Percentiles rank a stretch among this genome's conserved stretches.
Evolutionary conservation across 1,139 yeast genomes (phyloP).

Genomic region (Zygosaccharomyces pseudobailii): DNA sequence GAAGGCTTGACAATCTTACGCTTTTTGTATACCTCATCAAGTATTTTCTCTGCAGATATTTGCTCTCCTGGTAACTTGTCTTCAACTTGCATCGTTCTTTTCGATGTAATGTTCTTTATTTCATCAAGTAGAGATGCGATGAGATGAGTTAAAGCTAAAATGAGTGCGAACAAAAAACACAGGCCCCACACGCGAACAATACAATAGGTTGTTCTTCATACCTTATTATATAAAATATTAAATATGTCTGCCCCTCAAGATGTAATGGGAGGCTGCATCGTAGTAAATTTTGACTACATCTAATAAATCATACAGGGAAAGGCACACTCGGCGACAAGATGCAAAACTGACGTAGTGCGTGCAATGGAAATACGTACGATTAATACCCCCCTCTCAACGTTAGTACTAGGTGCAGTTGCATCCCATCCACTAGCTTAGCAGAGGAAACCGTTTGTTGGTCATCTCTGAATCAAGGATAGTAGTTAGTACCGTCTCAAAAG

Average conservation of each 20-base stretch:
- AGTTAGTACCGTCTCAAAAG: slow-evolving; percentile 10
- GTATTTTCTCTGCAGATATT: slow-evolving; percentile 52
- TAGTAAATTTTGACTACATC: not conserved
- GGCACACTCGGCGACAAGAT: not conserved
- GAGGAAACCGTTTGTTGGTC: slow-evolving; percentile 67
- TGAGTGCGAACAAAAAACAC: not conserved
- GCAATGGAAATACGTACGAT: not conserved
- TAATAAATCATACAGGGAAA: not conserved
- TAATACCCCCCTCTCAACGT: slow-evolving; percentile 77
- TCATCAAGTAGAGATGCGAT: not conserved
- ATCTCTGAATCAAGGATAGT: slow-evolving; percentile 38
- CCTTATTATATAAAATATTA: not conserved
- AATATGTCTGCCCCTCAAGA: not conserved
- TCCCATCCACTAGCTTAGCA: slow-evolving; percentile 66
- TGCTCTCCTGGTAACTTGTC: slow-evolving; percentile 29
- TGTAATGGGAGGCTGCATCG: not conserved
- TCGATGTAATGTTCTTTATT: too few species aligned
- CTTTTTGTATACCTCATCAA: slow-evolving; percentile 51
- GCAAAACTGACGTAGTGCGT: not conserved
- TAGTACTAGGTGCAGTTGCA: slow-evolving; percentile 81
- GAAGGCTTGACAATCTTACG: slow-evolving; percentile 40
- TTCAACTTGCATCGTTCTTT: too few species aligned
- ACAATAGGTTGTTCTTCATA: not conserved
- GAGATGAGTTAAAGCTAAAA: not conserved
- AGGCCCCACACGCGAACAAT: not conserved